A percentile compares a stretch with the other conserved stretches of the same genome.
Conservation (phyloP, 371 early-diverging fungal genomes). For the Mortierella sp. region DNA sequence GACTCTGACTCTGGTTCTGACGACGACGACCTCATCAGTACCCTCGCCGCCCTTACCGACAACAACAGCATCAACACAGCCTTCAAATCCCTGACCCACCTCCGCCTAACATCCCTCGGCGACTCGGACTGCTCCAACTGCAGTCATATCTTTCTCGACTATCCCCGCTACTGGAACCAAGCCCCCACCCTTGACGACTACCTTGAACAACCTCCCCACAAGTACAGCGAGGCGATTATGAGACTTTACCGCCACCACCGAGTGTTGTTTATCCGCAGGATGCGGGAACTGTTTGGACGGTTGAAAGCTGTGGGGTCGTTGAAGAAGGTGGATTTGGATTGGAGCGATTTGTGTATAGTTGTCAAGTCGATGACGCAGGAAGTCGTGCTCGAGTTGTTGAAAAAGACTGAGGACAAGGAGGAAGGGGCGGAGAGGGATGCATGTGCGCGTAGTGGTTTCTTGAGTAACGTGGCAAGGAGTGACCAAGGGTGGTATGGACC, state of each 20-base stretch:
- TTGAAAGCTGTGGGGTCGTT: not conserved
- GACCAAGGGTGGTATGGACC: not conserved
- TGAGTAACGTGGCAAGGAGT: not conserved
- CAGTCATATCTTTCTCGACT: not conserved
- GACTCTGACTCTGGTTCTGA: no score
- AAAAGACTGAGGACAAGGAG: not conserved
- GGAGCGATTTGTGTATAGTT: not conserved
- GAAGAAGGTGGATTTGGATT: not conserved
- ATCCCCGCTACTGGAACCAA: not conserved
- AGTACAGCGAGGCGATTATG: not conserved
- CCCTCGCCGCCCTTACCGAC: not conserved
- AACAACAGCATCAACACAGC: not conserved
- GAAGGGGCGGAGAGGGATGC: no score
- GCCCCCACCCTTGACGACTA: not conserved
- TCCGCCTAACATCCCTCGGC: not conserved
- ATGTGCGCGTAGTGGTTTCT: no score
- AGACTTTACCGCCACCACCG: not conserved
- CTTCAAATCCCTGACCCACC: not conserved
- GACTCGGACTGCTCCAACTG: not conserved
- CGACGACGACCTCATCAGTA: not conserved
- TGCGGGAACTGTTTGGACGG: not conserved
- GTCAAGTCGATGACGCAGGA: not conserved
- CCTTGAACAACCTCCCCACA: not conserved
- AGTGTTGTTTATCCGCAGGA: not conserved
- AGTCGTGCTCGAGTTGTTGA: not conserved